Percentiles rank a stretch among this genome's conserved stretches.
Conservation (phyloP, 306 rosid genomes). For the Ormosia semicastrata region DNA sequence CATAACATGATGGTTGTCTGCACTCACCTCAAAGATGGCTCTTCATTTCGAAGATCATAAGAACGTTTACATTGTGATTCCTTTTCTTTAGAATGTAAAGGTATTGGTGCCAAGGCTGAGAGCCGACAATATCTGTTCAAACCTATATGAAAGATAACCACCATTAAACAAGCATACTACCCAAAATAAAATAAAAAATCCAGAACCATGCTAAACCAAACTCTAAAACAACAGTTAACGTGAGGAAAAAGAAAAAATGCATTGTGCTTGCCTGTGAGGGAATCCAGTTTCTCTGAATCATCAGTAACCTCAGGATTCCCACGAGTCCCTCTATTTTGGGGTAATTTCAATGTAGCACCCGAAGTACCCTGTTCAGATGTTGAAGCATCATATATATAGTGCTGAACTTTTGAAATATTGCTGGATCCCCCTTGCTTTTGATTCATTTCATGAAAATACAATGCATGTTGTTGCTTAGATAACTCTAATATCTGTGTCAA, state of each 20-base stretch:
- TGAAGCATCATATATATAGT: conserved; percentile 29
- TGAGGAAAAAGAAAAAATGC: neutral
- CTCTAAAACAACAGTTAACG: neutral
- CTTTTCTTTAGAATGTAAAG: conserved; percentile 32
- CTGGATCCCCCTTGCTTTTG: conserved; percentile 36
- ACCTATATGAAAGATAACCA: conserved; percentile 39
- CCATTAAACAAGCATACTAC: conserved; percentile 10
- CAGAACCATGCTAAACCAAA: conserved; percentile 22
- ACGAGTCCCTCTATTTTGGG: conserved; percentile 24
- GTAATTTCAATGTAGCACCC: conserved; percentile 35
- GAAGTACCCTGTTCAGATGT: conserved; percentile 30
- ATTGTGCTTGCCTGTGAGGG: conserved; percentile 31
- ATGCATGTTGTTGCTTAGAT: conserved; percentile 42
- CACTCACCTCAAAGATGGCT: conserved; percentile 49
- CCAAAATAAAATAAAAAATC: neutral
- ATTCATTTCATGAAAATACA: conserved; percentile 31
- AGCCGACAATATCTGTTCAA: conserved; percentile 29
- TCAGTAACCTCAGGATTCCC: conserved; percentile 29
- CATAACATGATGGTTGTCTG: conserved; percentile 6
- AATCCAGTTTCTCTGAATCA: conserved; percentile 38
- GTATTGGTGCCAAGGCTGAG: conserved; percentile 31
- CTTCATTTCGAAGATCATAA: conserved; percentile 38
- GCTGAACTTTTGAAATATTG: conserved; percentile 32
- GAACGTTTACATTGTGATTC: conserved; percentile 35
- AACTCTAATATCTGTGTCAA: conserved; percentile 46